Evolutionary conservation across 2,329 filamentous ascomycete genomes (phyloP).

Genomic region (Paecilomyces sp.): DNA sequence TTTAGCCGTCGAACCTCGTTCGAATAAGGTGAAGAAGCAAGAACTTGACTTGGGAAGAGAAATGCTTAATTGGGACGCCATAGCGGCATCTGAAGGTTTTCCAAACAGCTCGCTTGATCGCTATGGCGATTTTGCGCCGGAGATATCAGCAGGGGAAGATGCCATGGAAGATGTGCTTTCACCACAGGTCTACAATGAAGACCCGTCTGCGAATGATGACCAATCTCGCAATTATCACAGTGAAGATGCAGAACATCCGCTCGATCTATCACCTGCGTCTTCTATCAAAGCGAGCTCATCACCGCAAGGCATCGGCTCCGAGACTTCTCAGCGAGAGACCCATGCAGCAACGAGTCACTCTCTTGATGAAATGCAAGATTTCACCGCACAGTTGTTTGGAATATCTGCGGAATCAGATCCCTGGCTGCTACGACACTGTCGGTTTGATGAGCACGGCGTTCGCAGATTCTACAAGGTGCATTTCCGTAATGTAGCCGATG

Average conservation of each 20-base stretch:
- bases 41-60: constrained; percentile 4
- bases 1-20: constrained; percentile 7
- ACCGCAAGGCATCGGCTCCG: background rate
- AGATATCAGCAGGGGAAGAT: background rate
- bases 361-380: constrained; percentile 12
- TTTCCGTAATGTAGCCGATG: constrained; percentile 31
- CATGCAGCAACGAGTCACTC: background rate
- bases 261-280: constrained; percentile 4
- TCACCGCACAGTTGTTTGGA: constrained; percentile 23
- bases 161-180: background rate
- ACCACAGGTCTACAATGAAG: background rate
- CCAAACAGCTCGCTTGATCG: background rate
- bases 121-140: background rate
- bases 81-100: background rate
- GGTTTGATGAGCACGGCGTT: constrained; percentile 29
- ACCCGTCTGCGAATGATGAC: constrained; percentile 3
- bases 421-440: constrained; percentile 29
- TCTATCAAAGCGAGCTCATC: constrained; percentile 15
- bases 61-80: constrained; percentile 4
- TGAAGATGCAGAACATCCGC: constrained; percentile 11
- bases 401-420: constrained; percentile 28
- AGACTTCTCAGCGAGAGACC: background rate
- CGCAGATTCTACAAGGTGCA: constrained; percentile 28
- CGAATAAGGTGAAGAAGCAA: constrained; percentile 13
- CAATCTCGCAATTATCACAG: constrained; percentile 5